Evolutionary conservation across 805 yeast species (phyloP).

Genomic region (Komagataella phaffii): DNA sequence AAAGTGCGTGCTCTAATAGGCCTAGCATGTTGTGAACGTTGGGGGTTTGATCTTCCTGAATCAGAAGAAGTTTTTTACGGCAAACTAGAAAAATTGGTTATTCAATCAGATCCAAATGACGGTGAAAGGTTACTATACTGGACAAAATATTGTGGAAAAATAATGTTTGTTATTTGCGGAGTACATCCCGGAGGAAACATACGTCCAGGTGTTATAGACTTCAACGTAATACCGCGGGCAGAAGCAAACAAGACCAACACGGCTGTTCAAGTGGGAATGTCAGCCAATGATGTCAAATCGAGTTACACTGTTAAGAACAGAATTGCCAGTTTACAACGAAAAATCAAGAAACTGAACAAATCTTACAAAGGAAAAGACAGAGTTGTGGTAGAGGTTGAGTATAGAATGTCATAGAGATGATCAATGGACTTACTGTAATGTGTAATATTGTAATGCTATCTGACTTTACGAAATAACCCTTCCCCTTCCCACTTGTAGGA

Average conservation of each 20-base stretch:
- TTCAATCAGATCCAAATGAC: constrained; percentile 24
- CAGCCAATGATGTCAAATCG: constrained; percentile 41
- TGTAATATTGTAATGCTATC: neutral
- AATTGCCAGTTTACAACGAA: constrained; percentile 45
- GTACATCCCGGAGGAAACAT: constrained; percentile 74
- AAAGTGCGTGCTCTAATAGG: constrained; percentile 60
- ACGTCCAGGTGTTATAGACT: constrained; percentile 41
- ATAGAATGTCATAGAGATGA: constrained; percentile 6
- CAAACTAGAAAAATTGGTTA: constrained; percentile 32
- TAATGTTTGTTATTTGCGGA: constrained; percentile 70
- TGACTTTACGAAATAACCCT: neutral
- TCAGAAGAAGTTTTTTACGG: constrained; percentile 32
- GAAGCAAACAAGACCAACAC: constrained; percentile 23
- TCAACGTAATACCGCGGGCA: constrained; percentile 23
- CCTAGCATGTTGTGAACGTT: constrained; percentile 60
- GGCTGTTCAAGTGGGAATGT: constrained; percentile 20
- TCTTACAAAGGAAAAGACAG: constrained; percentile 29
- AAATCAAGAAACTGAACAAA: constrained; percentile 40
- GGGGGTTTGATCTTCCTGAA: constrained; percentile 71
- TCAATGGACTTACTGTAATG: neutral
- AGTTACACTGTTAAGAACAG: constrained; percentile 46
- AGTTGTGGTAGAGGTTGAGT: constrained; percentile 37
- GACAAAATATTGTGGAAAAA: constrained; percentile 60
- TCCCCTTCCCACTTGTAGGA: neutral
- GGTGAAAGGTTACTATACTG: constrained; percentile 47